Base-by-base conservation (phyloP, 2,329 filamentous ascomycete species). In the Stemphylium lycopersici region DNA sequence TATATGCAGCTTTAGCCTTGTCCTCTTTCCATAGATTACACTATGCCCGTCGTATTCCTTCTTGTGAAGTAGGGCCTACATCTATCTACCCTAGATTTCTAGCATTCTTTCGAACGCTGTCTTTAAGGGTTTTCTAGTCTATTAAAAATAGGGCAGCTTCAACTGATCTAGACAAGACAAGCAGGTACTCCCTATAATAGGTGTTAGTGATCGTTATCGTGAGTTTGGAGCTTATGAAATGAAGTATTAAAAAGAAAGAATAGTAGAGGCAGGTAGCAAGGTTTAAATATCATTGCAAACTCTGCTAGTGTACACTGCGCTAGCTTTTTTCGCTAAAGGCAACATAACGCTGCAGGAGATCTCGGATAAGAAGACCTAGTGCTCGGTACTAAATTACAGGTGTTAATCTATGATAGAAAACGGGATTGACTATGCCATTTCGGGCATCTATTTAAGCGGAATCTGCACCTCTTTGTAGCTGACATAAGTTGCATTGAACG, bases 121-220 rank as follows among this genome's bases (percentile, higher is more conserved):
- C 48, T 15, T 50, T 44, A 10, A 50, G 24, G 13, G 33, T 31
- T 43, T 11, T 50, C 48, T 16, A 50, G 13, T 33, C 24, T 37
- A 15, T 4, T 13, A 44, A 22, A 29, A 50, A 44, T 10, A 16
- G 39, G 11, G 48, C 40, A 50, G 20, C 8, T 26, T 50, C 15
- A 33, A 18, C 10, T 13, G 16, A 50, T 44, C 48, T 32, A 16
- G 40, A 50, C 24, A 44, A 34, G 22, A 50, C 24, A 6, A 50
- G 48, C 5, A 50, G 40, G 24, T 50, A 50, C 7, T 50, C 8
- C 40, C 39, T 32, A 12, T 43, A 50, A 31, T 4, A 4, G 33
- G 33, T 15, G 20, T 29, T 4, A 32, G 40, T 22, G 12, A 15
- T 40, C 16, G 29, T 43, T n/a, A 48, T 48, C n/a, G 11, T 49